phyloP scores from a whole-genome alignment of 1,284 basidiomycete genomes.

The Kalmanozyma brasiliensis region DNA sequence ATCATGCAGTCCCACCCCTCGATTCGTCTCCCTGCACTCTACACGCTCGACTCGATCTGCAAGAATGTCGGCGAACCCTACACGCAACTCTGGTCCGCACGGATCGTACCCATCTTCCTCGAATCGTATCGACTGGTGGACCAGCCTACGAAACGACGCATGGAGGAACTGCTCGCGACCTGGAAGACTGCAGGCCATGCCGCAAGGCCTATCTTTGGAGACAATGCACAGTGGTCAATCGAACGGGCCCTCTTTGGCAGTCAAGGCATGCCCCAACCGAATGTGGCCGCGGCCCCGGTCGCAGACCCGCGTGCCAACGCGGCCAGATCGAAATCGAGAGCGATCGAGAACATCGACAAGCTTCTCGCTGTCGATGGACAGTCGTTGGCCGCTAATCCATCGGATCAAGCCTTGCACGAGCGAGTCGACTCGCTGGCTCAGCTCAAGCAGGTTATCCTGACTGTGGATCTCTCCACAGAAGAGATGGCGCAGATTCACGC shows the following conservation, averaged over 20 bases:
- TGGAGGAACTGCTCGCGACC: slow-evolving; percentile 65
- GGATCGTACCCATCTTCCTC: slow-evolving; percentile 61
- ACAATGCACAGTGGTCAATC: slow-evolving; percentile 59
- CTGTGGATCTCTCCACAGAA: slow-evolving; percentile 78
- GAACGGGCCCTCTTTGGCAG: slow-evolving; percentile 61
- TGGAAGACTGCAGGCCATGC: slow-evolving; percentile 61
- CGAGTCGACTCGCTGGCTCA: slow-evolving; percentile 68
- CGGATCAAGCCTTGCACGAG: slow-evolving; percentile 30
- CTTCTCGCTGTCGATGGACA: slow-evolving; percentile 54
- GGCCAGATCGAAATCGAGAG: slow-evolving; percentile 39
- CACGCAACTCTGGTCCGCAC: slow-evolving; percentile 58
- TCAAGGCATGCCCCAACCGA: slow-evolving; percentile 46
- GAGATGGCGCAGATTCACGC: slow-evolving; percentile 82
- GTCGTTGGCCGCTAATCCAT: slow-evolving; percentile 47
- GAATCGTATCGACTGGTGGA: slow-evolving; percentile 66
- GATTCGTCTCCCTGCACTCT: slow-evolving; percentile 92
- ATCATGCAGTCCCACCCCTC: slow-evolving; percentile 76
- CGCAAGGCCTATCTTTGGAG: slow-evolving; percentile 59
- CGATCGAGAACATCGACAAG: slow-evolving; percentile 60
- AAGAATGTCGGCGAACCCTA: slow-evolving; percentile 67
- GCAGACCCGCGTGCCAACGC: slow-evolving; percentile 24
- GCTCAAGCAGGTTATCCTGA: slow-evolving; percentile 80
- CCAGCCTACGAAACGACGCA: slow-evolving; percentile 58
- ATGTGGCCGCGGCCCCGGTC: slow-evolving; percentile 17
- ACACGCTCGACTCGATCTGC: slow-evolving; percentile 89